Percentiles rank a stretch among this genome's conserved stretches.
Conservation (phyloP, 441 rosid species). For the Mallotus repandus region DNA sequence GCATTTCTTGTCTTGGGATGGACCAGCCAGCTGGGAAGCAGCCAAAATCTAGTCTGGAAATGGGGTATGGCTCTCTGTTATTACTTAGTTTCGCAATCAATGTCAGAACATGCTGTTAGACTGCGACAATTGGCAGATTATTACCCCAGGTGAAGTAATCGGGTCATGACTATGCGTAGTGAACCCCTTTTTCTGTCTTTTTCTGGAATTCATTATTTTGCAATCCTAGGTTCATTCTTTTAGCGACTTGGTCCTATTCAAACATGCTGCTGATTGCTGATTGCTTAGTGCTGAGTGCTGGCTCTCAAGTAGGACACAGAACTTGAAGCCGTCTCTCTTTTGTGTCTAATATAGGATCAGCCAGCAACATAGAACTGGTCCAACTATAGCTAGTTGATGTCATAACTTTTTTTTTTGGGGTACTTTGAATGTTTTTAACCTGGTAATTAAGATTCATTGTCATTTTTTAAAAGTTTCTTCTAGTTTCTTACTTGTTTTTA, state of each 20-base stretch:
- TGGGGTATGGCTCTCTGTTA: constrained; percentile 17
- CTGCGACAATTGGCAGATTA: background rate
- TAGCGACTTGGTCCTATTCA: constrained; percentile 6
- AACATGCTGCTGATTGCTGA: background rate
- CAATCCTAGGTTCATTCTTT: background rate
- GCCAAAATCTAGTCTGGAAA: constrained; percentile 4
- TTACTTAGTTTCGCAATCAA: constrained; percentile 23
- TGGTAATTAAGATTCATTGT: too few relatives aligned
- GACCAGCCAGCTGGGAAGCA: constrained; percentile 21
- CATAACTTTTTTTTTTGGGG: too few relatives aligned
- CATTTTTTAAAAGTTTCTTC: too few relatives aligned
- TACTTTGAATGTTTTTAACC: too few relatives aligned
- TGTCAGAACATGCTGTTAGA: constrained; percentile 27
- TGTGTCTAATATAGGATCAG: background rate
- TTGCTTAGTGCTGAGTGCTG: background rate
- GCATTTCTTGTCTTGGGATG: constrained; percentile 6
- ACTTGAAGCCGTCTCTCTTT: background rate
- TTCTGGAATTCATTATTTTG: background rate
- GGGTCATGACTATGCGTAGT: constrained; percentile 20
- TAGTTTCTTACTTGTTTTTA: too few relatives aligned
- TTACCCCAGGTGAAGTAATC: background rate
- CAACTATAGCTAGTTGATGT: background rate
- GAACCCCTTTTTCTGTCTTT: background rate
- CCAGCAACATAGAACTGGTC: background rate
- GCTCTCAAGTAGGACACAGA: background rate